Conservation (phyloP, 768 basidiomycete genomes). For the Kwoniella shandongensis region DNA sequence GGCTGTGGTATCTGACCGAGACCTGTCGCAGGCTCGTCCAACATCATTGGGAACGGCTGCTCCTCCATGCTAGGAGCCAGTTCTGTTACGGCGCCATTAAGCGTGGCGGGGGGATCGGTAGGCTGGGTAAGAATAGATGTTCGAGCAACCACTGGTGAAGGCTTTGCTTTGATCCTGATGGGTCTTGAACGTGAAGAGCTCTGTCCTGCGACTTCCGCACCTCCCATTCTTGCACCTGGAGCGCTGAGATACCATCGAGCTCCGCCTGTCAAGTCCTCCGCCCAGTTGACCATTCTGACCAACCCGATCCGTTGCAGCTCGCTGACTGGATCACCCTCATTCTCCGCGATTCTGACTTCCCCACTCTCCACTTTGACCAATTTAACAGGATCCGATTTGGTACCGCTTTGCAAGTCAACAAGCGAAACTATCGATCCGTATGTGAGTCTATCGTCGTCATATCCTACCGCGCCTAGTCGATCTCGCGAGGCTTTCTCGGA, state of each 20-base stretch:
- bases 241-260: slow-evolving; percentile 80
- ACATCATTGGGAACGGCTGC: too few relatives aligned
- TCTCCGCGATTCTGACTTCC: slow-evolving; percentile 64
- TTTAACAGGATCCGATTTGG: slow-evolving; percentile 77
- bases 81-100: slow-evolving; percentile 6
- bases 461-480: not conserved
- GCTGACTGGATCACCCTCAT: slow-evolving; percentile 81
- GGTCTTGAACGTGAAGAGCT: not conserved
- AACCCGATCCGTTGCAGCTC: slow-evolving; percentile 97
- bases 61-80: not conserved
- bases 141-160: not conserved
- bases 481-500: not conserved
- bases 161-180: slow-evolving; percentile 1
- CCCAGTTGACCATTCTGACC: slow-evolving; percentile 71
- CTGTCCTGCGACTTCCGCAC: slow-evolving; percentile 24
- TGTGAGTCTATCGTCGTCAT: slow-evolving; percentile 57
- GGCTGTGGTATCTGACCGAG: not conserved
- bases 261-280: slow-evolving; percentile 2
- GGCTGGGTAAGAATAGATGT: not conserved
- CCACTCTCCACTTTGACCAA: slow-evolving; percentile 93
- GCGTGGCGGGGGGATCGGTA: slow-evolving; percentile 4
- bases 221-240: slow-evolving; percentile 66
- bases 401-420: slow-evolving; percentile 79
- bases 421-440: slow-evolving; percentile 88
- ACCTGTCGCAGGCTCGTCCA: too few relatives aligned